Evolutionary conservation across 2,329 filamentous ascomycete species (phyloP).

Genomic region (Graphilbum sp.): DNA sequence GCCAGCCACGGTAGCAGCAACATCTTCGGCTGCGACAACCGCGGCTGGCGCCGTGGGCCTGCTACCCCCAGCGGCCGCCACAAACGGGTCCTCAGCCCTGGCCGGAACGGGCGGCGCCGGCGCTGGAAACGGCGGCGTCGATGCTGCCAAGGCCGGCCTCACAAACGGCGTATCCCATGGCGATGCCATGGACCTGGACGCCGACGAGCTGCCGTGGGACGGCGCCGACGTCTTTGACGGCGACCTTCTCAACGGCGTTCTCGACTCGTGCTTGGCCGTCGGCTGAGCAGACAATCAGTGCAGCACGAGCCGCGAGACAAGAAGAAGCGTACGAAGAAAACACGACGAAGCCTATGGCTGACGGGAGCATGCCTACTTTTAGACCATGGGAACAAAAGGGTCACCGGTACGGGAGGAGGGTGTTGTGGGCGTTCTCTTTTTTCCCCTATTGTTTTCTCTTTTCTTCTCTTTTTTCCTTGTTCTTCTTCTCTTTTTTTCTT

Average conservation of each 20-base stretch:
- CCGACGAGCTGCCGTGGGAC: slow-evolving; percentile 42
- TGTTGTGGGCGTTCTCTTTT: not conserved
- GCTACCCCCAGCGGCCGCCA: not conserved
- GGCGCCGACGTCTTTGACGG: slow-evolving; percentile 37
- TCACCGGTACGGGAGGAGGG: no score
- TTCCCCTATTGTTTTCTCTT: not conserved
- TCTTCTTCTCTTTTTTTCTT: not conserved
- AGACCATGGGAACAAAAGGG: no score
- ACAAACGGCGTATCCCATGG: slow-evolving; percentile 14
- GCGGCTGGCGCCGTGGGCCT: not conserved
- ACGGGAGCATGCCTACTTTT: no score
- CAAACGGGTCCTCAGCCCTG: not conserved
- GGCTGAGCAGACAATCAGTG: slow-evolving; percentile 12
- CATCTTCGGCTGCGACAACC: not conserved
- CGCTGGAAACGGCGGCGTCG: no score
- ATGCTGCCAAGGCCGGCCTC: not conserved
- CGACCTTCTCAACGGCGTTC: slow-evolving; percentile 34
- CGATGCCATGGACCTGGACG: slow-evolving; percentile 44
- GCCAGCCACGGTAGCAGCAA: not conserved
- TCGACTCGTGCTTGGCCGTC: slow-evolving; percentile 39
- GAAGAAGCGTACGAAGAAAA: no score
- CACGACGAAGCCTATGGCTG: no score
- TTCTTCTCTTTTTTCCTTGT: not conserved
- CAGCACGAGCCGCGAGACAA: no score
- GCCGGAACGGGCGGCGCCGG: no score